phyloP scores from a whole-genome alignment of 2,329 filamentous ascomycete genomes.

The Didymella lethalis region DNA sequence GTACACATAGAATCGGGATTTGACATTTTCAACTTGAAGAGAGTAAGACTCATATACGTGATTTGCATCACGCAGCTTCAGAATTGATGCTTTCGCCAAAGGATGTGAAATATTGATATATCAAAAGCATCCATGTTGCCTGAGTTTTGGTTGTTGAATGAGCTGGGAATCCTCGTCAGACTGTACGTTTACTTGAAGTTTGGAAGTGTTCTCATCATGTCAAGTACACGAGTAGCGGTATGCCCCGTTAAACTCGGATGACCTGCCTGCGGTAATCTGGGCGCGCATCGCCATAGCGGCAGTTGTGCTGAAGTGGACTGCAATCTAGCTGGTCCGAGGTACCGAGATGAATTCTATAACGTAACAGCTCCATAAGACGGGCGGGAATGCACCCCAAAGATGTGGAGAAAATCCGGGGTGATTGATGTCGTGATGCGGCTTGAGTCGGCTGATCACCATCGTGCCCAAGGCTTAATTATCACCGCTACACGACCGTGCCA shows the following conservation, averaged over 20 bases:
- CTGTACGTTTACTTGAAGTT: neutral
- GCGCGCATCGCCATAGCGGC: neutral
- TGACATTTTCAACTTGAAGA: neutral
- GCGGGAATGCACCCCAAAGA: slow-evolving; percentile 17
- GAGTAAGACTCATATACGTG: neutral
- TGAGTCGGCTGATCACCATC: slow-evolving; percentile 6
- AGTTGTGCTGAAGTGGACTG: neutral
- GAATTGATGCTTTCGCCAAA: slow-evolving; percentile 3
- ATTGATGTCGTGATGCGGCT: slow-evolving; percentile 11
- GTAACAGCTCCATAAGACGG: slow-evolving; percentile 24
- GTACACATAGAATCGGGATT: neutral
- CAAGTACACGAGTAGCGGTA: neutral
- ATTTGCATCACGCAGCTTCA: neutral
- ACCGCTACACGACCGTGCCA: neutral
- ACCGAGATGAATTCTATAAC: slow-evolving; percentile 14
- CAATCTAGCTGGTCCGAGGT: neutral
- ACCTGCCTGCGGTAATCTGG: neutral
- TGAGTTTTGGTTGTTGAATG: neutral
- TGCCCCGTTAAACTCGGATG: slow-evolving; percentile 1
- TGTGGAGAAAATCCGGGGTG: slow-evolving; percentile 19
- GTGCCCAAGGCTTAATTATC: slow-evolving; percentile 12
- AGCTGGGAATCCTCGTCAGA: neutral
- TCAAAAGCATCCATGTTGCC: slow-evolving; percentile 7
- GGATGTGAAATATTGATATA: slow-evolving; percentile 1
- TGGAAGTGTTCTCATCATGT: slow-evolving; percentile 1